Evolutionary conservation across 129 eudicot genomes (phyloP).

Genomic region (Flaveria linearis): DNA sequence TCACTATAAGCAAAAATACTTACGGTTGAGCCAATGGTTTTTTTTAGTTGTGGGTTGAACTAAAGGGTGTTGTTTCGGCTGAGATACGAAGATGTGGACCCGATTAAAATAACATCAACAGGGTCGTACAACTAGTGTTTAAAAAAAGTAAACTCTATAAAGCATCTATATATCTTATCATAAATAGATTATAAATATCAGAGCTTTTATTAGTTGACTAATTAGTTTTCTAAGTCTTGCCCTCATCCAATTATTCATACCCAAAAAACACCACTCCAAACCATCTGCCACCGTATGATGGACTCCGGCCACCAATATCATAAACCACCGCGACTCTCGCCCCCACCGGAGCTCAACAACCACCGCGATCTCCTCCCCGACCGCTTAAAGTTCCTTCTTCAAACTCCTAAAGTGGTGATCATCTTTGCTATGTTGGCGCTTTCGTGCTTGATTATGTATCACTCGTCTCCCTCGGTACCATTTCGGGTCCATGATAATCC

Average conservation of each 20-base stretch:
- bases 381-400: constrained; percentile 13
- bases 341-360: constrained; percentile 27
- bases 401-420: constrained; percentile 33
- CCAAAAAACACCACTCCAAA: background rate
- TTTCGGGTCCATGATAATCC: constrained; percentile 18
- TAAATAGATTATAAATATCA: background rate
- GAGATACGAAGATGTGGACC: no score
- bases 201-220: constrained; percentile 15
- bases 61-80: no score
- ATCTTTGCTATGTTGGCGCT: constrained; percentile 27
- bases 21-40: no score
- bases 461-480: constrained; percentile 18
- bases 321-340: background rate
- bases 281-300: constrained; percentile 9
- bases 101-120: no score
- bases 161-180: no score
- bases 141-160: no score
- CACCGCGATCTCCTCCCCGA: background rate
- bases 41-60: no score
- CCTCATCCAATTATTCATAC: constrained; percentile 3
- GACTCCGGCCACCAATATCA: constrained; percentile 5
- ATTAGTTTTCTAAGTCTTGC: background rate
- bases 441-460: constrained; percentile 27
- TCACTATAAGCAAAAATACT: no score
- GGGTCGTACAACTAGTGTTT: no score